These are phyloP conservation scores for Pseudogymnoascus sp. DNA, from an alignment of 2,329 filamentous ascomycete species.

Conservation along the genomic window DNA sequence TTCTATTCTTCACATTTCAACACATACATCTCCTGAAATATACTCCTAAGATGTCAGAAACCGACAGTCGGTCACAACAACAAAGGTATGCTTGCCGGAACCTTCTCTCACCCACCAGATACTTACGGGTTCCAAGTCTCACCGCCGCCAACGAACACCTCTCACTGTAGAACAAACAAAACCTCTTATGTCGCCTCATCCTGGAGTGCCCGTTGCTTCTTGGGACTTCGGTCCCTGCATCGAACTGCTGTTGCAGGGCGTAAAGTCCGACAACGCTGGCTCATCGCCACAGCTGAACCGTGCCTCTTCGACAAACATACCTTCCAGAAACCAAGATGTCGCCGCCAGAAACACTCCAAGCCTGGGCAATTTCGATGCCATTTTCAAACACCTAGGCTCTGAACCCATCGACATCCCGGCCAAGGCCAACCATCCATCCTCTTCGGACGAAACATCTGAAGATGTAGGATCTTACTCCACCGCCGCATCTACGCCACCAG, in stretches of 20 bases:
- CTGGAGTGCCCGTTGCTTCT: not conserved
- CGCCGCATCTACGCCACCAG: not conserved
- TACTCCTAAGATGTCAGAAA: constrained; percentile 1
- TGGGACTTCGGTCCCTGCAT: constrained; percentile 5
- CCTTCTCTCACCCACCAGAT: not conserved
- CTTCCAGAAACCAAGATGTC: not conserved
- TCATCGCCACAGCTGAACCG: not conserved
- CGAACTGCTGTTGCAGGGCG: not conserved
- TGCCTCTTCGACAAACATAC: not conserved
- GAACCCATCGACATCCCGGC: not conserved
- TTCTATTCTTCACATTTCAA: constrained; percentile 6
- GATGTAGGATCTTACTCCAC: constrained; percentile 7
- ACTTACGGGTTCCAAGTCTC: not conserved
- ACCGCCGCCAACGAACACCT: not conserved
- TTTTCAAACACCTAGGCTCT: constrained; percentile 4
- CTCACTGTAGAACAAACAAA: constrained; percentile 5
- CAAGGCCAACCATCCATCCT: not conserved
- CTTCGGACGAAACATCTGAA: not conserved
- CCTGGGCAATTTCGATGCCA: constrained; percentile 7
- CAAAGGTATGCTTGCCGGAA: not conserved
- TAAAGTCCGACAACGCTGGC: not conserved
- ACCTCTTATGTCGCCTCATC: constrained; percentile 4
- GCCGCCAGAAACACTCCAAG: not conserved
- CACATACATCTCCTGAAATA: not conserved
- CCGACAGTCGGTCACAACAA: not conserved